These are phyloP conservation scores for Combretum micranthum DNA, from an alignment of 345 rosid species.

Conservation along the genomic window DNA sequence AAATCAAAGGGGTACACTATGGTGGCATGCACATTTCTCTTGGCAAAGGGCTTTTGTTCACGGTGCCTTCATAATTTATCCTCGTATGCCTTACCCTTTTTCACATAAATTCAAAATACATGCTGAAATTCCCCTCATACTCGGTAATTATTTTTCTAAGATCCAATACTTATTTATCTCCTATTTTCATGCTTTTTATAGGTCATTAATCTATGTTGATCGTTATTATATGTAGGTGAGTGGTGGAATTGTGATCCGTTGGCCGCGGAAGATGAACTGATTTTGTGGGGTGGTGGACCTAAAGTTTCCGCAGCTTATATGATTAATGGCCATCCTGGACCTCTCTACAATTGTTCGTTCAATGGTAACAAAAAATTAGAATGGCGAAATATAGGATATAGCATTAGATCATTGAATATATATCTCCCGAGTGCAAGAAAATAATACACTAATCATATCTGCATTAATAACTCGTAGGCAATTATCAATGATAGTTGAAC, in stretches of 20 bases:
- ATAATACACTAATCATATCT: neutral
- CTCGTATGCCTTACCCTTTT: conserved; percentile 72
- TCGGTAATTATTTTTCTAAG: conserved; percentile 30
- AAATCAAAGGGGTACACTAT: conserved; percentile 69
- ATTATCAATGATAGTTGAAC: neutral
- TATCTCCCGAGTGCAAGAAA: neutral
- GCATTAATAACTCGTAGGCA: neutral
- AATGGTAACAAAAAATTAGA: conserved; percentile 49
- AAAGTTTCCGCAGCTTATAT: conserved; percentile 80
- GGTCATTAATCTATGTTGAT: neutral
- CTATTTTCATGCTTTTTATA: too few species aligned
- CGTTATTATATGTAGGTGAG: conserved; percentile 39
- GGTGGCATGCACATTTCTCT: conserved; percentile 88
- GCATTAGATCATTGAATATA: neutral
- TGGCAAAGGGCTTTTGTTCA: conserved; percentile 77
- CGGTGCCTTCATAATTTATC: conserved; percentile 68
- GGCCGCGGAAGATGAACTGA: conserved; percentile 49
- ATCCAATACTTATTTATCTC: too few species aligned
- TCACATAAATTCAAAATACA: conserved; percentile 55
- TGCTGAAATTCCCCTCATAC: conserved; percentile 40
- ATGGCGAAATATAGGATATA: too few species aligned
- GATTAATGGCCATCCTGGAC: conserved; percentile 84
- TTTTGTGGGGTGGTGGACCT: conserved; percentile 62
- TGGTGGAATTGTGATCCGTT: conserved; percentile 66
- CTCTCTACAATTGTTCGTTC: conserved; percentile 70